Base-by-base conservation (phyloP, 495 filamentous ascomycete genomes). In the Cladorrhinum samala region DNA sequence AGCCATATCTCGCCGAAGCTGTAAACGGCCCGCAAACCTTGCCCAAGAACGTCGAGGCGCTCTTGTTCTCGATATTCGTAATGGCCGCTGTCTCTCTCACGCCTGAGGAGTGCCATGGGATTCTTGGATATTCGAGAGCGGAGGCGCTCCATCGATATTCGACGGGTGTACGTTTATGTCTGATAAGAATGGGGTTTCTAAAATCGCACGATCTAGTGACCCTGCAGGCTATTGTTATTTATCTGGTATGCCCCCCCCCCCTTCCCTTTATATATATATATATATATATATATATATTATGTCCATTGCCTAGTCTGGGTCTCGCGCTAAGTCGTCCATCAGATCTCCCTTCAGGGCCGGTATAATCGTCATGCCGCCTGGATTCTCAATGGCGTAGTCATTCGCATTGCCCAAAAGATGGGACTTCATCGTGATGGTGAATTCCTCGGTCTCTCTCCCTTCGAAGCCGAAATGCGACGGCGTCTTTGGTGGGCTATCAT, bases 401-500 rank as follows among this genome's bases (percentile, higher is more conserved):
- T 85, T 58, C 74, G 82, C 57, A 79, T 86, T n/a, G 85, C 84
- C 0, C 84, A 87, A 52, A 83, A 81, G 17, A 84, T 88, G 83
- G 85, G 85, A 0, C 72, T 88, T 1, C 85, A 88, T 60, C 79
- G 83, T 9, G 85, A 89, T 52, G 85, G 85, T 18, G 79, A 82
- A 9, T 70, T 77, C 14, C 80, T 88, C 53, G 79, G 82, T 0
- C 77, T 89, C n/a, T 58, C 75, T 3, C 77, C 83, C 2, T 79
- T 81, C 50, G 83, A 87, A 57, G 78, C 83, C 14, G 85, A 89
- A 58, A 83, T 85, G 63, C 75, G 85, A 16, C 75, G 85, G 48
- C 74, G 85, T 1, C 65, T 87, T 33, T 89, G 85, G 85, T 89
- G 83, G 84, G 81, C 84, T 54, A 85, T 88, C 30, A 70, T 86